A percentile compares a stretch with the other conserved stretches of the same genome.
Evolutionary conservation across 1,284 basidiomycete genomes (phyloP).

Genomic region (Porogramme epimiltina): DNA sequence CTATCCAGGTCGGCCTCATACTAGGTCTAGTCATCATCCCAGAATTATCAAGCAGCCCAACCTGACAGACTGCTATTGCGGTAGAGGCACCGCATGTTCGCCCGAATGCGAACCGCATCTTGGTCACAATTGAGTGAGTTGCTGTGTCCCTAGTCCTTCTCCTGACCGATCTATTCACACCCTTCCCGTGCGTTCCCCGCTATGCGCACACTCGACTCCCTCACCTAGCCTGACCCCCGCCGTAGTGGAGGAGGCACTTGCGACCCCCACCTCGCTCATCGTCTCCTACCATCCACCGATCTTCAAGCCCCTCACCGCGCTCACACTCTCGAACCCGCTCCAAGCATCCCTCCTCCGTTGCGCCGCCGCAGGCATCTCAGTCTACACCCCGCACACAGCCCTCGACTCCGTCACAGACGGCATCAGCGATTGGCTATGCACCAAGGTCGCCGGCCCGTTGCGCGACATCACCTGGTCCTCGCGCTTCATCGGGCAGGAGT

Average conservation of each 20-base stretch:
- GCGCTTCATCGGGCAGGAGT: slow-evolving; percentile 23
- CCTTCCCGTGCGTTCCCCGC: slow-evolving; percentile 1
- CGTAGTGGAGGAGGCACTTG: slow-evolving; percentile 77
- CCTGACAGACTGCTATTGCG: background rate
- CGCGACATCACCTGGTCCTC: slow-evolving; percentile 18
- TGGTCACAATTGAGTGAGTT: slow-evolving; percentile 86
- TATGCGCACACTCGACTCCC: background rate
- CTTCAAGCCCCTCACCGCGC: slow-evolving; percentile 77
- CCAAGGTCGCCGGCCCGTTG: slow-evolving; percentile 22
- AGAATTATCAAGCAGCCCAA: background rate
- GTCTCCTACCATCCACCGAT: slow-evolving; percentile 92
- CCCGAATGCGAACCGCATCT: slow-evolving; percentile 58
- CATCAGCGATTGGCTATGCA: slow-evolving; percentile 80
- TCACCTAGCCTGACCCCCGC: slow-evolving; percentile 69
- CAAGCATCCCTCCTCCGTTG: slow-evolving; percentile 82
- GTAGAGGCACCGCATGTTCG: slow-evolving; percentile 75
- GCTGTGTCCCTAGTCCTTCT: background rate
- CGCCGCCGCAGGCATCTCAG: slow-evolving; percentile 79
- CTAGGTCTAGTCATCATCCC: slow-evolving; percentile 54
- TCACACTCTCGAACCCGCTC: slow-evolving; percentile 80
- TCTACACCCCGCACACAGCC: slow-evolving; percentile 88
- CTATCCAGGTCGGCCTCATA: slow-evolving; percentile 75
- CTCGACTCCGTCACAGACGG: slow-evolving; percentile 83
- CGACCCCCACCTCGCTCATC: slow-evolving; percentile 63
- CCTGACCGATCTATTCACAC: background rate